Conservation (phyloP, 768 basidiomycete species). For the Mrakia gelida region DNA sequence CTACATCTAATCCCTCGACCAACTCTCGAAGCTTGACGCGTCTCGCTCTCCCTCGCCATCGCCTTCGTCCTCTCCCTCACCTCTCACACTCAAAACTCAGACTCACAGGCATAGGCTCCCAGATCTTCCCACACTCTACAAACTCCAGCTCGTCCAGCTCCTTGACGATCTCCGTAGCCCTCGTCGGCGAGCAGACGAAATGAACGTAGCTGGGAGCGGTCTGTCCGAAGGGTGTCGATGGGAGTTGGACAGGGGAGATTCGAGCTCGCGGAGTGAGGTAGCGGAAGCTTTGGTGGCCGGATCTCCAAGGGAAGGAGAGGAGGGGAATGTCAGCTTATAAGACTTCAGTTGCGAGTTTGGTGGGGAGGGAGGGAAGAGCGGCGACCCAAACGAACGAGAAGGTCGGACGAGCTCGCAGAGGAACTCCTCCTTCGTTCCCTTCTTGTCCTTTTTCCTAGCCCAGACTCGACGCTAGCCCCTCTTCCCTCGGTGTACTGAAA, state of each 20-base stretch:
- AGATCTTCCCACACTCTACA: slow-evolving; percentile 44
- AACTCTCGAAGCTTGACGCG: not conserved
- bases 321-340: not conserved
- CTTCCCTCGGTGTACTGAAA: too few relatives aligned
- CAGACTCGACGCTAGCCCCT: too few relatives aligned
- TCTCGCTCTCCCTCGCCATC: too few relatives aligned
- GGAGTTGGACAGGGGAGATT: slow-evolving; percentile 66
- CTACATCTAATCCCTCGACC: not conserved
- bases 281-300: slow-evolving; percentile 56
- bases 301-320: slow-evolving; percentile 4
- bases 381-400: slow-evolving; percentile 12
- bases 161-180: slow-evolving; percentile 62
- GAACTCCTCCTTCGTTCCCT: not conserved
- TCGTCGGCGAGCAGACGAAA: slow-evolving; percentile 76
- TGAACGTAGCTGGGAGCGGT: slow-evolving; percentile 58
- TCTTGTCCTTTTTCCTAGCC: not conserved
- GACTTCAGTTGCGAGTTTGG: too few relatives aligned
- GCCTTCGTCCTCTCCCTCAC: not conserved
- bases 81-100: not conserved
- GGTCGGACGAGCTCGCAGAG: not conserved
- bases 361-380: not conserved
- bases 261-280: slow-evolving; percentile 70
- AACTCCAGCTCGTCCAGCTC: slow-evolving; percentile 54
- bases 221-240: slow-evolving; percentile 49
- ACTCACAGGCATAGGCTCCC: slow-evolving; percentile 61